Conservation (phyloP, 2,329 filamentous ascomycete species). For the Claviceps maximensis region DNA sequence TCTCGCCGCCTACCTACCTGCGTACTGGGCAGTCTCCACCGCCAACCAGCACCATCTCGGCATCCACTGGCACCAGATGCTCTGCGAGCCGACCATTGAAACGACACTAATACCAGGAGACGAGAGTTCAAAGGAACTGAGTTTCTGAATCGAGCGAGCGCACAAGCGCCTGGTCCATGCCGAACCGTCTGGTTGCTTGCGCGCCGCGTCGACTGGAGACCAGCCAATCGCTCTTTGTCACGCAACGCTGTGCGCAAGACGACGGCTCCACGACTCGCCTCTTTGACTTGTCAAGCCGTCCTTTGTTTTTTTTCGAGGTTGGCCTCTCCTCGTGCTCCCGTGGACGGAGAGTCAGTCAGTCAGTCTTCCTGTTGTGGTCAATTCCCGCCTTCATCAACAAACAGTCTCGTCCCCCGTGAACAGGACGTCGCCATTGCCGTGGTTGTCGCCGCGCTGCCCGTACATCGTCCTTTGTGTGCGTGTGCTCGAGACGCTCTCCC, state of each 20-base stretch:
- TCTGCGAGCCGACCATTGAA: not conserved
- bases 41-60: not conserved
- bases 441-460: not conserved
- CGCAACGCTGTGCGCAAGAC: not conserved
- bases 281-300: not conserved
- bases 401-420: not conserved
- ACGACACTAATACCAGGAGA: not conserved
- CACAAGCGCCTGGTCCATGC: not conserved
- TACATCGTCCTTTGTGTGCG: not conserved
- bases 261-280: not conserved
- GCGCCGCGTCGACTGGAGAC: not conserved
- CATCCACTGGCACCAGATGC: not conserved
- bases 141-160: not conserved
- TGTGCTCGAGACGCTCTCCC: not conserved
- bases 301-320: not conserved
- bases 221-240: not conserved
- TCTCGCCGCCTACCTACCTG: too few relatives aligned
- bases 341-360: not conserved
- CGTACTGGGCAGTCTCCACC: not conserved
- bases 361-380: not conserved
- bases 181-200: not conserved
- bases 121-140: not conserved
- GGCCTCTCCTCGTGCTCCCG: not conserved
- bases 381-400: not conserved
- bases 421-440: not conserved